phyloP scores from a whole-genome alignment of 2,329 filamentous ascomycete genomes.

The Beauveria bassiana region DNA sequence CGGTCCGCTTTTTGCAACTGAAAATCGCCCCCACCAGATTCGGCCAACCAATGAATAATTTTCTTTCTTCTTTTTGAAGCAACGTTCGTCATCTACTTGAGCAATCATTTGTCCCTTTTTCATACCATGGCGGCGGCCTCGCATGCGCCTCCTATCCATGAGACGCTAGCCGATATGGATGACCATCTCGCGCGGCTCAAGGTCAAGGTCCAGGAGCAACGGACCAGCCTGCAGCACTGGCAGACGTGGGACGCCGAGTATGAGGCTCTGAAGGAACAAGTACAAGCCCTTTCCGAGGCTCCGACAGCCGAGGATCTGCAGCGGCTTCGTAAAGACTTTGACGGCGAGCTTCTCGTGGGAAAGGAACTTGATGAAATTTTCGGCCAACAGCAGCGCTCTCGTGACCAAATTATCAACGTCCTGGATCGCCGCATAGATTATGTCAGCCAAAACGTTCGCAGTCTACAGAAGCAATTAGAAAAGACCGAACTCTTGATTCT shows the following conservation, averaged over 20 bases:
- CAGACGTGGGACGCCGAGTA: slow-evolving; percentile 88
- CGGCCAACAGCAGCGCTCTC: slow-evolving; percentile 23
- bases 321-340: slow-evolving; percentile 49
- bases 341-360: slow-evolving; percentile 54
- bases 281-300: slow-evolving; percentile 48
- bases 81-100: neutral
- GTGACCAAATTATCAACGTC: slow-evolving; percentile 49
- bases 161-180: slow-evolving; percentile 62
- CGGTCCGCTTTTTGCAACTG: slow-evolving; percentile 5
- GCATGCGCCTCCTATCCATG: slow-evolving; percentile 21
- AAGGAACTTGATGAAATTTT: slow-evolving; percentile 46
- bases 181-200: slow-evolving; percentile 69
- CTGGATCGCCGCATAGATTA: slow-evolving; percentile 75
- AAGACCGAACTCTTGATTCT: slow-evolving; percentile 62
- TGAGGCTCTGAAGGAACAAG: slow-evolving; percentile 77
- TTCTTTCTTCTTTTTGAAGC: neutral
- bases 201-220: slow-evolving; percentile 60
- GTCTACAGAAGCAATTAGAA: slow-evolving; percentile 65
- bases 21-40: neutral
- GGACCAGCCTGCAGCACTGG: slow-evolving; percentile 77
- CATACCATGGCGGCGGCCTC: slow-evolving; percentile 3
- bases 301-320: slow-evolving; percentile 43
- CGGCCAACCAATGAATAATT: neutral
- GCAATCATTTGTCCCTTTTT: neutral
- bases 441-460: slow-evolving; percentile 71